Evolutionary conservation across 106 monocot species (phyloP).

Genomic region (Alisma plantagoaquatica): DNA sequence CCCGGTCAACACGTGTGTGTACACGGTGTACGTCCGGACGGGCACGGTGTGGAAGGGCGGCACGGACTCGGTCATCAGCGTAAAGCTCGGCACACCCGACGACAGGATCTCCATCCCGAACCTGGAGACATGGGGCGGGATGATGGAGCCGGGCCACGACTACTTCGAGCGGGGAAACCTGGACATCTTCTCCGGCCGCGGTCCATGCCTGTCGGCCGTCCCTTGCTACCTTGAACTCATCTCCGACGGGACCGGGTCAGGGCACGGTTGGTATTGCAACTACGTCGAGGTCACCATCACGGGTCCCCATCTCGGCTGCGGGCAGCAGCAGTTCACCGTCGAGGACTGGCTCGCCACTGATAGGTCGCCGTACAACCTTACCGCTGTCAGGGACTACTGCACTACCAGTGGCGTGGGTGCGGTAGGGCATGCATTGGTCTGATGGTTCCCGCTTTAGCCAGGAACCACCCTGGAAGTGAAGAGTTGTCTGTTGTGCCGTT

Average conservation of each 20-base stretch:
- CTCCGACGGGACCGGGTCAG: too few relatives aligned
- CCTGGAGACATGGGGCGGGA: constrained; percentile 46
- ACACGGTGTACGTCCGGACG: constrained; percentile 51
- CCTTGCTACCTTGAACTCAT: too few relatives aligned
- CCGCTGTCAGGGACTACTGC: constrained; percentile 34
- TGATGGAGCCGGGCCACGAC: constrained; percentile 52
- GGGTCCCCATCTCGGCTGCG: constrained; percentile 49
- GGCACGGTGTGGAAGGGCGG: constrained; percentile 33
- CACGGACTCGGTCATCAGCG: constrained; percentile 42
- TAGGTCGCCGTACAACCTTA: constrained; percentile 31
- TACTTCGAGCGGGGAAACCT: constrained; percentile 56
- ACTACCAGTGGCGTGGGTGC: too few relatives aligned
- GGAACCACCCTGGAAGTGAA: too few relatives aligned
- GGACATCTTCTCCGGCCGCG: constrained; percentile 68
- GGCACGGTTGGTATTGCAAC: too few relatives aligned
- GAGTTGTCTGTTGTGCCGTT: too few relatives aligned
- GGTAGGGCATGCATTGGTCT: too few relatives aligned
- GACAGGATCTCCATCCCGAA: constrained; percentile 12
- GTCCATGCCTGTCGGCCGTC: constrained; percentile 43
- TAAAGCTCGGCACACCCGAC: constrained; percentile 24
- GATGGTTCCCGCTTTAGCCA: too few relatives aligned
- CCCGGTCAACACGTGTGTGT: constrained; percentile 52
- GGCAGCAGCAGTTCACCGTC: constrained; percentile 42
- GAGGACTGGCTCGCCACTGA: constrained; percentile 71
- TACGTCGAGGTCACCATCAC: too few relatives aligned